Percentiles rank a stretch among this genome's conserved stretches.
Evolutionary conservation across 2,329 filamentous ascomycete genomes (phyloP).

Genomic region (Aspergillus aculeatus): DNA sequence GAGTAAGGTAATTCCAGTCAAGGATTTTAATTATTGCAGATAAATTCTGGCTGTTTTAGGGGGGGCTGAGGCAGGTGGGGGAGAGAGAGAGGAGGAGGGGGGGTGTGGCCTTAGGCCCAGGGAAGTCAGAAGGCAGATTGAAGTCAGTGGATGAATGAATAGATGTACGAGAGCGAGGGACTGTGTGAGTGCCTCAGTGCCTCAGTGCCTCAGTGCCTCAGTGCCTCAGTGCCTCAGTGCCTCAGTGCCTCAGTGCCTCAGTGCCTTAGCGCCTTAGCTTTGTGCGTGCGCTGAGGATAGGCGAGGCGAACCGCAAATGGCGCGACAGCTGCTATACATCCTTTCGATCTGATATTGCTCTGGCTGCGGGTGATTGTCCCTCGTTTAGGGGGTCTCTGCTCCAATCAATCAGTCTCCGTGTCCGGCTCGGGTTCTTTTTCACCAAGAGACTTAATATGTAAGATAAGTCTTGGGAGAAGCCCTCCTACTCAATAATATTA

Average conservation of each 20-base stretch:
- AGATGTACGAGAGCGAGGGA: too few species aligned
- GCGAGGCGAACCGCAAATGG: not conserved
- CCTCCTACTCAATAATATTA: not conserved
- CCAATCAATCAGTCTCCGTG: not conserved
- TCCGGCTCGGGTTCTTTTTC: not conserved
- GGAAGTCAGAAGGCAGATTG: too few species aligned
- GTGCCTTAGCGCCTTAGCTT: not conserved
- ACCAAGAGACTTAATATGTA: not conserved
- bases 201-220: too few species aligned
- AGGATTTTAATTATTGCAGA: not conserved
- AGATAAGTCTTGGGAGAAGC: slow-evolving; percentile 1
- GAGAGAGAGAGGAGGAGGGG: too few species aligned
- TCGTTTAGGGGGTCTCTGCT: not conserved
- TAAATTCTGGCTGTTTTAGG: not conserved
- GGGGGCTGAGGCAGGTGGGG: too few species aligned
- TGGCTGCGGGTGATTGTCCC: not conserved
- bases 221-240: not conserved
- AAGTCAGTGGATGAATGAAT: too few species aligned
- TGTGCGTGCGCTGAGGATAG: not conserved
- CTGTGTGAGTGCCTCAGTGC: too few species aligned
- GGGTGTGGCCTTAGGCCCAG: too few species aligned
- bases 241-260: not conserved
- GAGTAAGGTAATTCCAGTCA: not conserved
- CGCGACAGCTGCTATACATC: not conserved
- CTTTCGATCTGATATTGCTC: not conserved